These are phyloP conservation scores for Mucor mucedo DNA, from an alignment of 371 early-diverging fungal species.

Conservation along the genomic window DNA sequence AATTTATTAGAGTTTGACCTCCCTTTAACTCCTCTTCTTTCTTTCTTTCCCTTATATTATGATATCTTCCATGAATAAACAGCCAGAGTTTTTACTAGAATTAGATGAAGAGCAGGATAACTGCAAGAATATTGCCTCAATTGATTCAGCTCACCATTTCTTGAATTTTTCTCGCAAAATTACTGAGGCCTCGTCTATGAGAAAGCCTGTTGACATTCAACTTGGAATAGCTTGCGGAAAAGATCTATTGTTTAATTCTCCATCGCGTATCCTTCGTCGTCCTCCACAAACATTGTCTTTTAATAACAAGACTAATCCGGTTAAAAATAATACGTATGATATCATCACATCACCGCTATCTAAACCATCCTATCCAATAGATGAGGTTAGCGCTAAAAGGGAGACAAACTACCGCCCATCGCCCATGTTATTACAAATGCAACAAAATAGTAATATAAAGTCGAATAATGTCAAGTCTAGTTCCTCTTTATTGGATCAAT, in stretches of 20 bases:
- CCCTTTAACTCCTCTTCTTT: slow-evolving; percentile 1
- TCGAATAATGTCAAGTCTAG: not conserved
- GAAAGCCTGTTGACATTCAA: slow-evolving; percentile 36
- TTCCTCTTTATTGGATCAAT: slow-evolving; percentile 11
- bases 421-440: not conserved
- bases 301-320: too few species aligned
- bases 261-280: not conserved
- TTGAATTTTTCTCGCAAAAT: slow-evolving; percentile 30
- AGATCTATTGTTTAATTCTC: slow-evolving; percentile 12
- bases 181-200: slow-evolving; percentile 22
- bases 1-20: not conserved
- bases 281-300: not conserved
- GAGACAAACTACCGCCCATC: not conserved
- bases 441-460: not conserved
- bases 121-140: not conserved
- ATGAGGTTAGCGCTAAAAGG: not conserved
- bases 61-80: slow-evolving; percentile 1
- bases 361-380: not conserved
- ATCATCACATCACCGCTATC: not conserved
- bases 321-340: not conserved
- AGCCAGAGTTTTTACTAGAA: slow-evolving; percentile 6
- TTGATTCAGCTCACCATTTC: slow-evolving; percentile 23
- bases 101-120: slow-evolving; percentile 12
- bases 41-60: not conserved
- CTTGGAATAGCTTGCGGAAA: slow-evolving; percentile 32